Base-by-base conservation (phyloP, 306 rosid genomes). In the Cicer yamashitae region DNA sequence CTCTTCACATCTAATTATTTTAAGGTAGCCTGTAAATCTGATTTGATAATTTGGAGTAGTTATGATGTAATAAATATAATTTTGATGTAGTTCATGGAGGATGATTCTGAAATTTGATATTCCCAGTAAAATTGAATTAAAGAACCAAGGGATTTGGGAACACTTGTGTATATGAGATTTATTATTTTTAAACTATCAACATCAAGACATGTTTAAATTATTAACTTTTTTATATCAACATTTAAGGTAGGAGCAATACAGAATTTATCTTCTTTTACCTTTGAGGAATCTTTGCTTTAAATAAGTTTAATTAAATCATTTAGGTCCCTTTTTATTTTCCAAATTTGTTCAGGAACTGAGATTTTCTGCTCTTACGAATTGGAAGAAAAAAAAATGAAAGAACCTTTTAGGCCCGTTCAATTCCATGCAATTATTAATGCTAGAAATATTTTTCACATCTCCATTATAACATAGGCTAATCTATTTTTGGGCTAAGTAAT, bases 41-140 rank as follows among this genome's bases (percentile, higher is more conserved):
- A 17, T 65, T 54, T 44, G 12, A 64, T 38, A 50, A 11, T 68
- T 73, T 41, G 7, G 30, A 43, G 51, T 1, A 60, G 15, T 40
- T 67, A 40, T 20, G 4, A 34, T 25, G 47, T 4, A 34, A 48
- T 9, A 51, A 46, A 10, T 9, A 34, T 7, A 44, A 15, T 51
- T 51, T 48, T 48, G 53, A 15, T 50, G 62, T 58, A 54, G 63
- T 70, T 60, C 51, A 37, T 8, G 8, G 50, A 45, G 38, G 47
- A 18, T 64, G 56, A 50, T 41, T 69, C 71, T 77, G 73, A 72
- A 77, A 38, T 71, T 59, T 43, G 58, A 76, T 43, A 18, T 51
- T 53, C 54, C 25, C 43, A 12, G 41, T 51, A 44, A 67, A 73
- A 59, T 82, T 7, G 52, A 40, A 66, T 66, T 67, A 66, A 56